Conservation (phyloP, 768 basidiomycete species). For the Naganishia friedmannii region DNA sequence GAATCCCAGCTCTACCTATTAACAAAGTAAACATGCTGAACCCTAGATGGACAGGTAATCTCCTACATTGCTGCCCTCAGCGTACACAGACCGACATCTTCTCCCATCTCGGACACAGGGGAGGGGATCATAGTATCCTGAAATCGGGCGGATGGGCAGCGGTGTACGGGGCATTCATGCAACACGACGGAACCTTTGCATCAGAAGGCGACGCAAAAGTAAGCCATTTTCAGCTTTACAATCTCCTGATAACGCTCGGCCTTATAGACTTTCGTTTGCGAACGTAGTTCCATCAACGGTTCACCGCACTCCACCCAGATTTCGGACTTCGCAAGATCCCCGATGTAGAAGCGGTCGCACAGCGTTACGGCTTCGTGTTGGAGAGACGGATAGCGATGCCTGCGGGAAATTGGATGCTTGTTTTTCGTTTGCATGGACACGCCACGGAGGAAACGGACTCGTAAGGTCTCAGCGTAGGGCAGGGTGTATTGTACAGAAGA, state of each 20-base stretch:
- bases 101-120: constrained; percentile 6
- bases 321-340: constrained; percentile 9
- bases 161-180: constrained; percentile 28
- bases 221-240: neutral
- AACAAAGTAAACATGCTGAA: neutral
- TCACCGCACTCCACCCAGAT: constrained; percentile 32
- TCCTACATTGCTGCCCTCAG: constrained; percentile 26
- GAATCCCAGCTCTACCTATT: neutral
- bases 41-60: constrained; percentile 12
- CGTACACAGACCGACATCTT: constrained; percentile 17
- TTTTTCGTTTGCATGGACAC: neutral
- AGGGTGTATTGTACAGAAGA: too few species aligned
- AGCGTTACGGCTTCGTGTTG: constrained; percentile 1
- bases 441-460: neutral
- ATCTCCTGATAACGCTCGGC: neutral
- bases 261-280: constrained; percentile 20
- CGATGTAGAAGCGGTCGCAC: constrained; percentile 3
- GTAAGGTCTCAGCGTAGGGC: neutral
- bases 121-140: neutral
- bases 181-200: constrained; percentile 27
- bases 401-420: constrained; percentile 5
- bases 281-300: constrained; percentile 32
- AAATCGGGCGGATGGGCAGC: constrained; percentile 8
- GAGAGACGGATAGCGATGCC: constrained; percentile 15
- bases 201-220: constrained; percentile 28